These are phyloP conservation scores for Podospora anserina DNA, from an alignment of 495 filamentous ascomycete species.

Conservation along the genomic window DNA sequence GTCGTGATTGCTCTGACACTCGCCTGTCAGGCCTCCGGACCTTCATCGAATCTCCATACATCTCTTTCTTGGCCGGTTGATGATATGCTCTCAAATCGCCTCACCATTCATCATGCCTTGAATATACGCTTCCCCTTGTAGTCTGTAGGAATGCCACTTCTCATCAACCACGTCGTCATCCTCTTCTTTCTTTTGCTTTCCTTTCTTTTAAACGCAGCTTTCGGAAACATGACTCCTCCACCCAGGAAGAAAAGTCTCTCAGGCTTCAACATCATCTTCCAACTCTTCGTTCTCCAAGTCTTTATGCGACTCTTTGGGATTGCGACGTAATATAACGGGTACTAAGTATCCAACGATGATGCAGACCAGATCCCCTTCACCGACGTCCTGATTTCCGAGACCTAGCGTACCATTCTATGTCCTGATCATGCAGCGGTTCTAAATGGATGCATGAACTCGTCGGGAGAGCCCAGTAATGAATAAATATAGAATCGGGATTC, in stretches of 20 bases:
- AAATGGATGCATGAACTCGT: too few species aligned
- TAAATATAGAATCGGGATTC: too few species aligned
- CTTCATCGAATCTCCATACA: background rate
- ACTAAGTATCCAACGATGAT: too few species aligned
- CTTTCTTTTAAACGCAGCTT: conserved; percentile 2
- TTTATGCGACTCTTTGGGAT: too few species aligned
- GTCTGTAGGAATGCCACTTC: too few species aligned
- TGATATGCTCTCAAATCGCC: background rate
- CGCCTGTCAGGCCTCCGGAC: background rate
- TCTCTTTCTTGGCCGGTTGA: background rate
- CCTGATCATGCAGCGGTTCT: too few species aligned
- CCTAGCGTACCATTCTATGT: too few species aligned
- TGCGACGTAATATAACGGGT: too few species aligned
- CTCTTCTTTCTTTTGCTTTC: background rate
- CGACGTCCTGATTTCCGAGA: too few species aligned
- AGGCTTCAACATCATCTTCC: background rate
- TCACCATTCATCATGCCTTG: background rate
- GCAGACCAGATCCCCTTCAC: too few species aligned
- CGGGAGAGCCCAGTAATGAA: too few species aligned
- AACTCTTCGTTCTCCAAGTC: background rate
- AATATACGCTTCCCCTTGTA: background rate
- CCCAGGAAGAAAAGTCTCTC: background rate
- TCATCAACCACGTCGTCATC: background rate
- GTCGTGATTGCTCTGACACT: too few species aligned
- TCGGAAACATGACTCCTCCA: background rate